A percentile compares a stretch with the other conserved stretches of the same genome.
Conservation (phyloP, 352 stramenopile species). For the Pythium dissotocum region DNA sequence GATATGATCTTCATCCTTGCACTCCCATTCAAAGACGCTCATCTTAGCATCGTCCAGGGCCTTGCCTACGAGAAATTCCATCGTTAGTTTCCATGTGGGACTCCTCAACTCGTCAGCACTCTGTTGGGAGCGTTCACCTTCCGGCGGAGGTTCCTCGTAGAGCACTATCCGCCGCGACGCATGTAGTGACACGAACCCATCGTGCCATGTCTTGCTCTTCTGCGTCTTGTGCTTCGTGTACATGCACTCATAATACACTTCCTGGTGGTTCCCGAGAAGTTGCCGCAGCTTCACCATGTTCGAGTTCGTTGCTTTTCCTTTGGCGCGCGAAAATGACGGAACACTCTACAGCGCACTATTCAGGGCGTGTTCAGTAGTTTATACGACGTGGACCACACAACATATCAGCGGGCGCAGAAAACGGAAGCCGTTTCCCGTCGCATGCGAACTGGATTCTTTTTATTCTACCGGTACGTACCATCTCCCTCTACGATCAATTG, state of each 20-base stretch:
- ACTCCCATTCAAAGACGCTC: constrained; percentile 49
- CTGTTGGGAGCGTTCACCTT: constrained; percentile 29
- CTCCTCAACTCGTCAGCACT: neutral
- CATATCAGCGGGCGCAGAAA: neutral
- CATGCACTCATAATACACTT: constrained; percentile 75
- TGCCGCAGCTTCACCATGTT: constrained; percentile 58
- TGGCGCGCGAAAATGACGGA: constrained; percentile 2
- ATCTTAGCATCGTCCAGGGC: constrained; percentile 64
- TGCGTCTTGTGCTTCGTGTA: constrained; percentile 90
- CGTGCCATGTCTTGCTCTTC: constrained; percentile 82
- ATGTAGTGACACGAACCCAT: constrained; percentile 66
- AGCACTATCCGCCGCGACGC: constrained; percentile 60
- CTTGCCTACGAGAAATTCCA: constrained; percentile 31
- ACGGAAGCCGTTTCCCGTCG: constrained; percentile 17
- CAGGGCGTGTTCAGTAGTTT: neutral
- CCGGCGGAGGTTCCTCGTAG: constrained; percentile 48
- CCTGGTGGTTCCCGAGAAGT: constrained; percentile 46
- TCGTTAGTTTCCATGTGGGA: constrained; percentile 4
- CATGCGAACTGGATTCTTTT: constrained; percentile 31
- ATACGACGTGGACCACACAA: constrained; percentile 14
- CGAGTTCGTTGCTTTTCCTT: neutral
- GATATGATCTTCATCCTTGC: constrained; percentile 65
- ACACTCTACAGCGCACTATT: neutral
- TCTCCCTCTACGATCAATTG: constrained; percentile 10
- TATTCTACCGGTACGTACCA: constrained; percentile 2